A percentile compares a stretch with the other conserved stretches of the same genome.
phyloP scores from a whole-genome alignment of 2,329 filamentous ascomycete genomes.

The Beauveria scarabaeidicola region DNA sequence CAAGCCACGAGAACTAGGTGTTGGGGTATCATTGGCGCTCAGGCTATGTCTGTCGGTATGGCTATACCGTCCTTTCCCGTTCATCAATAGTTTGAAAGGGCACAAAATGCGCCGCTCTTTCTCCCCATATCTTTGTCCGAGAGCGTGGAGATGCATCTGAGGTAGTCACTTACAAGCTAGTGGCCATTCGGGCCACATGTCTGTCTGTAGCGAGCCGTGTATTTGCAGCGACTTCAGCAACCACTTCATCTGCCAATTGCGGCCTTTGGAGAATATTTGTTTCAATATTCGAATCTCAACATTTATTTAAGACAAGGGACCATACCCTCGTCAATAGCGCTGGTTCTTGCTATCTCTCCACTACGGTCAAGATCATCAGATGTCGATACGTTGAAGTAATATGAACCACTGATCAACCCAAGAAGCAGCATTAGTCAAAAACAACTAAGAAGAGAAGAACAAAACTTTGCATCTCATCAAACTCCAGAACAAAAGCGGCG shows the following conservation, averaged over 20 bases:
- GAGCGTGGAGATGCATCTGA: neutral
- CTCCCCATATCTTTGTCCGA: neutral
- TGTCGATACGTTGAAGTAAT: neutral
- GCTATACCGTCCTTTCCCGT: neutral
- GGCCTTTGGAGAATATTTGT: neutral
- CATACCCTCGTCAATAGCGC: neutral
- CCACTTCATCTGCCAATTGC: neutral
- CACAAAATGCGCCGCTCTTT: neutral
- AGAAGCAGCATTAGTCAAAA: neutral
- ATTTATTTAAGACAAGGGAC: neutral
- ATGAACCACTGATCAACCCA: neutral
- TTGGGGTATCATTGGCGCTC: no score
- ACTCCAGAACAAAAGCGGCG: neutral
- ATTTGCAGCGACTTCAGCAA: neutral
- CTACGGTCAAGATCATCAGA: neutral
- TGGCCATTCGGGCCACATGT: neutral
- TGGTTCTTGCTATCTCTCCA: neutral
- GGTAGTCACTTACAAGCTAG: neutral
- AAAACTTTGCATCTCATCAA: neutral
- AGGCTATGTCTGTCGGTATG: neutral
- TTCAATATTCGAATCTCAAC: neutral
- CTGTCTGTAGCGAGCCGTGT: no score
- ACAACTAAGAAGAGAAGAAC: neutral
- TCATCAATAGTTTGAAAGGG: neutral
- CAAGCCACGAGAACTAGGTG: neutral